Percentiles rank a stretch among this genome's conserved stretches.
Evolutionary conservation across 73 alveolate genomes (phyloP).

Genomic region (Uronychia setigera): DNA sequence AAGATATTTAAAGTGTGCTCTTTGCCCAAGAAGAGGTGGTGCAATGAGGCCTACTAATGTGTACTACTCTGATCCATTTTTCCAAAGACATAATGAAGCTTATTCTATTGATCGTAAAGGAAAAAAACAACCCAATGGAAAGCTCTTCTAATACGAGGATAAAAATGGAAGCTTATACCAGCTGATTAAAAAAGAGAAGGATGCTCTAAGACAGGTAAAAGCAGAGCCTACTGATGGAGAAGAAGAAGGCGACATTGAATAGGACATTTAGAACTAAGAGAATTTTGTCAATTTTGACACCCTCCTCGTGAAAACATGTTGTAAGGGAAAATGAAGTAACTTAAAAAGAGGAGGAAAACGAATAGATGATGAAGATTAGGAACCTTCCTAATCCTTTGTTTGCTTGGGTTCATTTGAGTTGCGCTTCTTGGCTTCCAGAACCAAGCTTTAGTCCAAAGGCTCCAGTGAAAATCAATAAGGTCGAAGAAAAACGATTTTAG

Average conservation of each 20-base stretch:
- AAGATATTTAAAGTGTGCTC: constrained; percentile 71
- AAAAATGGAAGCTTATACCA: constrained; percentile 7
- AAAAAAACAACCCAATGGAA: constrained; percentile 44
- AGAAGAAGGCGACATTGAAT: background rate
- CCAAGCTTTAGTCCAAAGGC: constrained; percentile 43
- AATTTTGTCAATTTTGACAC: constrained; percentile 22
- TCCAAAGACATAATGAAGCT: background rate
- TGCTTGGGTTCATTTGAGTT: constrained; percentile 83
- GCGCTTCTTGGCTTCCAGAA: constrained; percentile 89
- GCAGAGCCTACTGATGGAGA: constrained; percentile 6
- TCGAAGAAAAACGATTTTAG: constrained; percentile 51
- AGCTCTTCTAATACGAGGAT: constrained; percentile 9
- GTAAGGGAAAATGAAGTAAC: constrained; percentile 37
- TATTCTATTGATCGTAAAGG: constrained; percentile 1
- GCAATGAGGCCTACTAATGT: constrained; percentile 87
- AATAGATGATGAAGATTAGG: background rate
- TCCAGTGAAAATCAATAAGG: constrained; percentile 42
- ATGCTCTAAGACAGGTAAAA: constrained; percentile 13
- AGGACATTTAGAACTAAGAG: too few relatives aligned
- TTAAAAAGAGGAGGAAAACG: background rate
- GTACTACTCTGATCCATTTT: constrained; percentile 9
- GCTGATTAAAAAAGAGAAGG: constrained; percentile 4
- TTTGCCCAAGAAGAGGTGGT: constrained; percentile 87
- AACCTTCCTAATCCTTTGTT: constrained; percentile 8
- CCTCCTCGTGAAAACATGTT: constrained; percentile 42